phyloP scores from a whole-genome alignment of 148 eudicot genomes.

The Rhododendron mucronatum region DNA sequence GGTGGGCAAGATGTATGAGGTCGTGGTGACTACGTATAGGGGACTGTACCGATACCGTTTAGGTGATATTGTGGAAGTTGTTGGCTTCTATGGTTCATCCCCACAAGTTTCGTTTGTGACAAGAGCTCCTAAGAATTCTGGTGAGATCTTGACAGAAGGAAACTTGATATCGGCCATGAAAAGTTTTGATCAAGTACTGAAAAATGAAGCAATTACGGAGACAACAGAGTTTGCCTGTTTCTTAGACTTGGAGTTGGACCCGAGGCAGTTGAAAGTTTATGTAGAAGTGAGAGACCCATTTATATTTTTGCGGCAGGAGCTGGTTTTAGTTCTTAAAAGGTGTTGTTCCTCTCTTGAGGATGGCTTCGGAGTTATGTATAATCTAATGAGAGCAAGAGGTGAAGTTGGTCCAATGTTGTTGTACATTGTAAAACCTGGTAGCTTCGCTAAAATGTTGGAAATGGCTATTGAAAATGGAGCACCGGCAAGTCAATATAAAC shows the following conservation, averaged over 20 bases:
- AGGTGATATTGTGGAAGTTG: conserved; percentile 42
- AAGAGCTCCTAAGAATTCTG: conserved; percentile 43
- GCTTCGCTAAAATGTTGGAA: conserved; percentile 23
- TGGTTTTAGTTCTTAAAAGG: conserved; percentile 11
- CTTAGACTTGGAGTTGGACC: conserved; percentile 18
- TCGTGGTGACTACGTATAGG: conserved; percentile 42
- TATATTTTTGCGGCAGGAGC: conserved; percentile 13
- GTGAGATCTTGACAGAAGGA: conserved; percentile 35
- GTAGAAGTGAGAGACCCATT: conserved; percentile 25
- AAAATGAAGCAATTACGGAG: conserved; percentile 7
- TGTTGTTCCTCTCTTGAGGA: conserved; percentile 27
- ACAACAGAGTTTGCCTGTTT: conserved; percentile 23
- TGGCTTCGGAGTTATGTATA: conserved; percentile 31
- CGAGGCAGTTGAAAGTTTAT: conserved; percentile 25
- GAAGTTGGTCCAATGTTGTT: conserved; percentile 24
- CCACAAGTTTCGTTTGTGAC: conserved; percentile 34
- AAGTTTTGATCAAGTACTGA: conserved; percentile 19
- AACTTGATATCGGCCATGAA: conserved; percentile 27
- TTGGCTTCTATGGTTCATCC: conserved; percentile 37
- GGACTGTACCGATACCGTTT: conserved; percentile 36
- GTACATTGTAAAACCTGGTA: conserved; percentile 26
- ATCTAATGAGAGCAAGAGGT: conserved; percentile 23
- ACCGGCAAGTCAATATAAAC: conserved; percentile 38
- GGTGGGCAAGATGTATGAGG: conserved; percentile 41
- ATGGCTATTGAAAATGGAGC: conserved; percentile 32